Percentiles rank a stretch among this genome's conserved stretches.
Evolutionary conservation across 192 early-diverging fungal genomes (phyloP).

Genomic region (Chytriomyces sp.): DNA sequence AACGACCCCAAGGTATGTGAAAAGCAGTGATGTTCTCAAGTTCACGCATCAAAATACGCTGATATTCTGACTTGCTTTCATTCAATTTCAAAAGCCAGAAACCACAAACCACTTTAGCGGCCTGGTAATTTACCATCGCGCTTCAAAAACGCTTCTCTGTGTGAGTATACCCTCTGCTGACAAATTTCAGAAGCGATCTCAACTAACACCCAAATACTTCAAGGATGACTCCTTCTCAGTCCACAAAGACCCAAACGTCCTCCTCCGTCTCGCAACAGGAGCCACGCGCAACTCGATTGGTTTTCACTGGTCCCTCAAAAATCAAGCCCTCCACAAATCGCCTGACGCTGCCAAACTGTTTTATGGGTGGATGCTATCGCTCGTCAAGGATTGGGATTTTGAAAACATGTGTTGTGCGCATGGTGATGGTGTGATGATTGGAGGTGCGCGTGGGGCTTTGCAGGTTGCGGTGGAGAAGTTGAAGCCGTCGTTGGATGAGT

Average conservation of each 20-base stretch:
- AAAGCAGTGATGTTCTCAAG: too few relatives aligned
- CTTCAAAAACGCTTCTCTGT: background rate
- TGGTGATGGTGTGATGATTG: conserved; percentile 25
- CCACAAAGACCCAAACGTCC: conserved; percentile 11
- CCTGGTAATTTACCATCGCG: conserved; percentile 30
- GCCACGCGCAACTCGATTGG: conserved; percentile 13
- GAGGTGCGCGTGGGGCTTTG: conserved; percentile 19
- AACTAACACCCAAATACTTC: too few relatives aligned
- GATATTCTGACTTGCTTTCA: too few relatives aligned
- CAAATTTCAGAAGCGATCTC: too few relatives aligned
- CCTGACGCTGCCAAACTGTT: conserved; percentile 31
- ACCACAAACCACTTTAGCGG: conserved; percentile 28
- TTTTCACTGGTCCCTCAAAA: conserved; percentile 27
- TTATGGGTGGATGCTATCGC: conserved; percentile 16
- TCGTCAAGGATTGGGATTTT: conserved; percentile 42
- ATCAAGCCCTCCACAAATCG: background rate
- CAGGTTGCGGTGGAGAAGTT: background rate
- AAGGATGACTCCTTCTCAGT: conserved; percentile 33
- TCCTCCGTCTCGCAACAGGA: background rate
- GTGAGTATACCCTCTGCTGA: conserved; percentile 3
- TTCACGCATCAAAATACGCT: too few relatives aligned
- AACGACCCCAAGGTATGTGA: background rate
- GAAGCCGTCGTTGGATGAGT: background rate
- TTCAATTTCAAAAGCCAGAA: conserved; percentile 13
- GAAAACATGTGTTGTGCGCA: conserved; percentile 36